Evolutionary conservation across 2,329 filamentous ascomycete species (phyloP).

Genomic region (Aspergillus ruber): DNA sequence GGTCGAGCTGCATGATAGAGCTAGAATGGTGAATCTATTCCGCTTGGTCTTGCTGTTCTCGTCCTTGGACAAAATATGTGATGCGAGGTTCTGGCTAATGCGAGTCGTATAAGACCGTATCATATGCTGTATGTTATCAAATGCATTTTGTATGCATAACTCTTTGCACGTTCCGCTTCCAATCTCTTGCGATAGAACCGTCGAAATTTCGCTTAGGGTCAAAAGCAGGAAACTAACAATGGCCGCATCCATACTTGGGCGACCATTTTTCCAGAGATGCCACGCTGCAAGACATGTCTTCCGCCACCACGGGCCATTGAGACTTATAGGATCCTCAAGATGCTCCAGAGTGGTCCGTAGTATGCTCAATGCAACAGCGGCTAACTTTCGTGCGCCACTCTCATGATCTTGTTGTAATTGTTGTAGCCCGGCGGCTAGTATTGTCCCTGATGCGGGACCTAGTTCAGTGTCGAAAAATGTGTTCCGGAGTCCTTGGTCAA

Average conservation of each 20-base stretch:
- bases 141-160: not conserved
- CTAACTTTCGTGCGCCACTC: not conserved
- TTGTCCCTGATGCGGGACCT: not conserved
- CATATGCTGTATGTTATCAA: not conserved
- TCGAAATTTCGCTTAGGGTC: not conserved
- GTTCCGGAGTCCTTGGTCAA: not conserved
- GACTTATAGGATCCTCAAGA: not conserved
- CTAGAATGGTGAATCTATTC: not conserved
- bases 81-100: not conserved
- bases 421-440: not conserved
- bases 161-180: too few relatives aligned
- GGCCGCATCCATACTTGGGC: not conserved
- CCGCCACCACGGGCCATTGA: not conserved
- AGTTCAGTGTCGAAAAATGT: not conserved
- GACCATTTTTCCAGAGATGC: not conserved
- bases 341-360: not conserved
- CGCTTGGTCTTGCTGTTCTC: not conserved
- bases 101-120: not conserved
- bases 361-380: not conserved
- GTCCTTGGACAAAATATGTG: not conserved
- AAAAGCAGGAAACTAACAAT: not conserved
- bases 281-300: not conserved
- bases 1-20: not conserved
- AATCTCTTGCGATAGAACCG: too few relatives aligned
- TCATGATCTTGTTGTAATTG: not conserved